Conservation (phyloP, 768 basidiomycete species). For the Lactifluus subvellereus region DNA sequence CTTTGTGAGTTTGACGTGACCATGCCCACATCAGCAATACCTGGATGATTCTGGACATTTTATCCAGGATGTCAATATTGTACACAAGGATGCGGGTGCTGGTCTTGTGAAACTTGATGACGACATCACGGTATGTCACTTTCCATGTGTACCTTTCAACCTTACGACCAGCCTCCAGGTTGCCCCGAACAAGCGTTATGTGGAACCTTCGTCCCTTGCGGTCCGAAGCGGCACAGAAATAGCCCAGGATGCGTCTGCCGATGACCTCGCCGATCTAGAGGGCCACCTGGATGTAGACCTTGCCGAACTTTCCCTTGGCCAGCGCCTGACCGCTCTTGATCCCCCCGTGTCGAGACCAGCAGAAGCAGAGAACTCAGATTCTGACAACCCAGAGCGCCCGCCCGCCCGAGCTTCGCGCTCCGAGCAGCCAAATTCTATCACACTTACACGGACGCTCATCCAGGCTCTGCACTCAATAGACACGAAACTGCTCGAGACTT, state of each 20-base stretch:
- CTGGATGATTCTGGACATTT: constrained; percentile 49
- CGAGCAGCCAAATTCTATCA: constrained; percentile 60
- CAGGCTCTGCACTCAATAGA: constrained; percentile 97
- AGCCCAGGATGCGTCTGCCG: constrained; percentile 49
- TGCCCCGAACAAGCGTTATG: constrained; percentile 57
- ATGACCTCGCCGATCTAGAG: constrained; percentile 52
- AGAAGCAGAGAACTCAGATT: constrained; percentile 37
- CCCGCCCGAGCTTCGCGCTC: constrained; percentile 26
- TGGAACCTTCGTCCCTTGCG: constrained; percentile 53
- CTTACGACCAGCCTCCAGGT: constrained; percentile 30
- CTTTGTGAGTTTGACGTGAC: constrained; percentile 8
- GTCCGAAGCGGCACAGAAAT: constrained; percentile 62
- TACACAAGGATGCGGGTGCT: constrained; percentile 33
- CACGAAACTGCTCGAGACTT: constrained; percentile 78
- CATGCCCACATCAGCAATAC: constrained; percentile 40
- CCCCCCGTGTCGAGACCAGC: constrained; percentile 38
- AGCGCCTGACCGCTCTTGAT: constrained; percentile 73
- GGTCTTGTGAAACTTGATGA: constrained; percentile 26
- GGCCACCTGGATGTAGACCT: constrained; percentile 76
- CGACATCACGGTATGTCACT: constrained; percentile 4
- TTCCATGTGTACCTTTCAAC: neutral
- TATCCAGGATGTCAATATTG: constrained; percentile 44
- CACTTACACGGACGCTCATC: constrained; percentile 88
- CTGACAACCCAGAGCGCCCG: constrained; percentile 41
- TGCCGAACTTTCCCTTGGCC: constrained; percentile 88